Base-by-base conservation (phyloP, 192 early-diverging fungal genomes). In the Pecoramyces ruminantium region DNA sequence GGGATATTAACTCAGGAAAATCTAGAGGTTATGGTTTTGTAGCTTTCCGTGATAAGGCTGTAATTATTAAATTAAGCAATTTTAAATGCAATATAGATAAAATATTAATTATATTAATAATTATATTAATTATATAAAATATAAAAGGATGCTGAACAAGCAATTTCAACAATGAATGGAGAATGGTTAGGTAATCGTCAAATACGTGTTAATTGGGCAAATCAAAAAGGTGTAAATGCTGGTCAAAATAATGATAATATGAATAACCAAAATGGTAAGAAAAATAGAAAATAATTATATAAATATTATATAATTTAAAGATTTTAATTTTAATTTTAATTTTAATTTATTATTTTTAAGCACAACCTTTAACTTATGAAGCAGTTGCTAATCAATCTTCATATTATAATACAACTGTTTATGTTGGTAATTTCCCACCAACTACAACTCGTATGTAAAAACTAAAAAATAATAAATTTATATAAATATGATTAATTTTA, bases 151-250 rank as follows among this genome's bases (percentile, higher is more conserved):
- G 96, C 96, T 30, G 95, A 97, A 78, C 90, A 88, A 78, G 95
- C 95, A 21, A 93, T 97, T 82, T 83, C 85, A 34, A 85, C 90
- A 30, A 96, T 96, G 96, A 96, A 96, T 84, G 95, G 94, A 79
- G 87, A 95, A 85, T 93, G 92, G 92, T 86, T 97, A 39, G 96
- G 95, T 82, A 92, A 89, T 84, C 89, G 94, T 80, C 89, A 92
- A 79, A 92, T 97, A 81, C 93, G 96, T 67, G 94, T 95, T 81
- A 96, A 96, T 87, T 97, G 96, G 96, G 96, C 96, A 27, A 97
- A 92, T 82, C 95, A 96, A 82, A 95, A 95, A 83, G 88, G 88
- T 29, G 13, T 84, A 29, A 51, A 51, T 21, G 42, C 42, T 21
- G 18, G 18, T 51, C 42, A 51, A 51, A 51, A 51, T 51, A 51